Conservation (phyloP, 345 rosid species). For the Limnanthes douglasii region DNA sequence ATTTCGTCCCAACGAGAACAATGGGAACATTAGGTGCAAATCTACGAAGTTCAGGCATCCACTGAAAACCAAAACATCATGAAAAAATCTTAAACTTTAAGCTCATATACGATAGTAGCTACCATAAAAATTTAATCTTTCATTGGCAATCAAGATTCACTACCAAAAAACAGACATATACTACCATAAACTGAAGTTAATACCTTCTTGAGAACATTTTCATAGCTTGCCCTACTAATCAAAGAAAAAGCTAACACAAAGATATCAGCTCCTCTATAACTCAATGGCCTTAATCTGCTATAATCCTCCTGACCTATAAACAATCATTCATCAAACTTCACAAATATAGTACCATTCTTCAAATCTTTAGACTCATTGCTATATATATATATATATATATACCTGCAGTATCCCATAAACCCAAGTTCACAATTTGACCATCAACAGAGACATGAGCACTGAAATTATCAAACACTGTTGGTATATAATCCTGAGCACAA, state of each 20-base stretch:
- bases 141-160: not conserved
- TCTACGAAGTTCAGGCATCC: constrained; percentile 98
- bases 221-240: constrained; percentile 92
- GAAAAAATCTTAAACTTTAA: constrained; percentile 6
- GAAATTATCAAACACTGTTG: constrained; percentile 96
- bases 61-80: constrained; percentile 28
- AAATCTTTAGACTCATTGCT: not conserved
- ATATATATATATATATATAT: constrained; percentile 2
- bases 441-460: constrained; percentile 96
- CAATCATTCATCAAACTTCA: constrained; percentile 2
- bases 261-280: constrained; percentile 95
- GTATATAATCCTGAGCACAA: constrained; percentile 68
- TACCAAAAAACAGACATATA: not conserved
- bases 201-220: constrained; percentile 95
- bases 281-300: constrained; percentile 93
- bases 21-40: constrained; percentile 95
- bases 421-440: constrained; percentile 84
- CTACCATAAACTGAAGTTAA: constrained; percentile 1
- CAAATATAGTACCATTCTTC: not conserved
- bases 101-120: not conserved
- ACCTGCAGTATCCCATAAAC: constrained; percentile 99
- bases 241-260: constrained; percentile 88
- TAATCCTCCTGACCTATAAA: constrained; percentile 91
- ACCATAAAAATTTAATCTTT: not conserved
- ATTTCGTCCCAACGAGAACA: constrained; percentile 92